Conservation (phyloP, 2,329 filamentous ascomycete genomes). For the Colletotrichum caudatum region DNA sequence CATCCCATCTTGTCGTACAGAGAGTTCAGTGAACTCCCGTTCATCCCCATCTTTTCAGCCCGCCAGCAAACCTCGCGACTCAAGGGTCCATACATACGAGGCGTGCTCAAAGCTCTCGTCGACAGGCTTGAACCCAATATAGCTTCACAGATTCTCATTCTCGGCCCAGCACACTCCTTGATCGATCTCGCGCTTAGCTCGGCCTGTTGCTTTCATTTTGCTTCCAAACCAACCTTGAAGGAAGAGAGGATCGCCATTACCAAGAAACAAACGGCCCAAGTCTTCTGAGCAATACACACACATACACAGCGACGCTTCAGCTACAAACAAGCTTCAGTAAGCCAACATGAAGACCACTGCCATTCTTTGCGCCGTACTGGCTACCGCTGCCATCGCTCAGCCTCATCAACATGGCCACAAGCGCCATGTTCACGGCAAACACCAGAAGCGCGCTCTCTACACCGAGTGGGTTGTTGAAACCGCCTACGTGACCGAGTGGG, state of each 20-base stretch:
- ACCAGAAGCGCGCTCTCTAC: constrained; percentile 55
- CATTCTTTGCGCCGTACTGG: constrained; percentile 57
- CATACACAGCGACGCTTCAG: constrained; percentile 2
- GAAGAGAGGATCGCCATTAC: constrained; percentile 17
- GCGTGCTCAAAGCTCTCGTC: constrained; percentile 34
- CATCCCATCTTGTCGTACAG: constrained; percentile 30
- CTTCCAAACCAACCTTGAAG: constrained; percentile 36
- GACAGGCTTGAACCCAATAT: constrained; percentile 24
- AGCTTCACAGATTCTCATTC: constrained; percentile 28
- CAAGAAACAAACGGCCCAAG: constrained; percentile 25
- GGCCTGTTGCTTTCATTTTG: constrained; percentile 39
- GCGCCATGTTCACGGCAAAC: constrained; percentile 52
- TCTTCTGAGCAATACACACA: constrained; percentile 16
- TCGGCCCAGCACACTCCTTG: constrained; percentile 40
- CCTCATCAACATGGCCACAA: constrained; percentile 56
- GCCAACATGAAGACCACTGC: constrained; percentile 59
- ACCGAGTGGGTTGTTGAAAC: constrained; percentile 66
- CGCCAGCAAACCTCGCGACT: constrained; percentile 23
- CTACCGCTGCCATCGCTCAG: constrained; percentile 62
- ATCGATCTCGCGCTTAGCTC: constrained; percentile 18
- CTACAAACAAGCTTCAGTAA: constrained; percentile 22
- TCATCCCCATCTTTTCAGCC: constrained; percentile 35
- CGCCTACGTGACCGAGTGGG: constrained; percentile 59
- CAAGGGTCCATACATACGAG: constrained; percentile 28
- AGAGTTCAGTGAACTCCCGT: constrained; percentile 42